Conservation (phyloP, 257 asterid genomes). For the Jasminum sambac region DNA sequence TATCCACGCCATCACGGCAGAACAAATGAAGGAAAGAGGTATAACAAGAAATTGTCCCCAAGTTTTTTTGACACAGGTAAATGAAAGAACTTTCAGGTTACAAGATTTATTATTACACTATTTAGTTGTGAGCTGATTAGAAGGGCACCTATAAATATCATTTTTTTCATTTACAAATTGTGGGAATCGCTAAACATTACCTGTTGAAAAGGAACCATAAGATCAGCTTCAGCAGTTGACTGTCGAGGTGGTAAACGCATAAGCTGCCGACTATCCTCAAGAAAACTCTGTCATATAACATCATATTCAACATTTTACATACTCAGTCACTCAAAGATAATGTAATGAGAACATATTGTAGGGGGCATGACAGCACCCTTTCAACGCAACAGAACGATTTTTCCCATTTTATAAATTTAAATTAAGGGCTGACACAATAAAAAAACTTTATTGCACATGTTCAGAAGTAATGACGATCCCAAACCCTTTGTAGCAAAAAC, state of each 20-base stretch:
- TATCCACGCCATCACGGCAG: slow-evolving; percentile 3
- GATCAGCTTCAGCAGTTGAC: slow-evolving; percentile 99
- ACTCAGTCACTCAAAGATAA: not conserved
- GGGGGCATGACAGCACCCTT: slow-evolving; percentile 5
- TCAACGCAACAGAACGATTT: slow-evolving; percentile 2
- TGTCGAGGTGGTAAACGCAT: slow-evolving; percentile 99
- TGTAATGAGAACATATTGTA: not conserved
- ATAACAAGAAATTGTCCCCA: slow-evolving; percentile 10
- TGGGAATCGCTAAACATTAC: slow-evolving; percentile 38
- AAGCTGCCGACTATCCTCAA: slow-evolving; percentile 95
- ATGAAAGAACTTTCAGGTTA: not conserved
- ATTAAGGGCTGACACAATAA: not conserved
- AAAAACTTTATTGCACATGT: not conserved
- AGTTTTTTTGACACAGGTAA: slow-evolving; percentile 7
- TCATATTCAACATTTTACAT: slow-evolving; percentile 22
- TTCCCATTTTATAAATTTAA: not conserved
- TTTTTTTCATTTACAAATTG: slow-evolving; percentile 5
- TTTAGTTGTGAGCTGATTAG: not conserved
- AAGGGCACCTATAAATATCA: slow-evolving; percentile 17
- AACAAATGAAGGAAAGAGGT: slow-evolving; percentile 15
- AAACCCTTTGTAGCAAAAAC: slow-evolving; percentile 11
- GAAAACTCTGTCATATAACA: slow-evolving; percentile 71
- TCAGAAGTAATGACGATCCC: slow-evolving; percentile 4
- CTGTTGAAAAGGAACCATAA: slow-evolving; percentile 95
- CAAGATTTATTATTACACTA: slow-evolving; percentile 16